These are phyloP conservation scores for Taphrina confusa DNA, from an alignment of 1,139 yeast genomes.

Conservation along the genomic window DNA sequence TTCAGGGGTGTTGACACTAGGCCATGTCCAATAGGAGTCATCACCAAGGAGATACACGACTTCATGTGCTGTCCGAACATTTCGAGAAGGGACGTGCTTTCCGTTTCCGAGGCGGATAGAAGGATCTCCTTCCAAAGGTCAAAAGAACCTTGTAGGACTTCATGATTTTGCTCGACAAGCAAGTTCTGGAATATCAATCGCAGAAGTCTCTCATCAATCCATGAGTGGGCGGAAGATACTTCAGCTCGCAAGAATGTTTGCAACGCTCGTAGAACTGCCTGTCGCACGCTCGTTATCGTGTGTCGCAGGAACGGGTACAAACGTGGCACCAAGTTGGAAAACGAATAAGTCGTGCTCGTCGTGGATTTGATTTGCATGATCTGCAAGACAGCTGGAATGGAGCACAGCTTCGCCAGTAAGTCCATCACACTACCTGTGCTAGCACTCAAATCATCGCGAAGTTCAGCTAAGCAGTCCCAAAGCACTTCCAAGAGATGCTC, in stretches of 20 bases:
- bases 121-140: slow-evolving; percentile 54
- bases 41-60: slow-evolving; percentile 67
- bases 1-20: slow-evolving; percentile 87
- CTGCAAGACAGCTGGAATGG: slow-evolving; percentile 73
- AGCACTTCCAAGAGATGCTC: slow-evolving; percentile 70
- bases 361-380: slow-evolving; percentile 65
- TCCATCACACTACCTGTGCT: slow-evolving; percentile 97
- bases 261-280: slow-evolving; percentile 80
- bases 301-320: slow-evolving; percentile 91
- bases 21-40: slow-evolving; percentile 94
- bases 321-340: slow-evolving; percentile 80
- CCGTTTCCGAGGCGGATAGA: background rate
- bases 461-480: slow-evolving; percentile 82
- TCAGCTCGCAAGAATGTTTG: slow-evolving; percentile 75
- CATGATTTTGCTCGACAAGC: slow-evolving; percentile 80
- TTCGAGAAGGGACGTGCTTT: background rate
- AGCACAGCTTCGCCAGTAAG: slow-evolving; percentile 79
- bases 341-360: slow-evolving; percentile 52
- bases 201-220: slow-evolving; percentile 75
- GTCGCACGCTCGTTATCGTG: slow-evolving; percentile 87
- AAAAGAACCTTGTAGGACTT: slow-evolving; percentile 65
- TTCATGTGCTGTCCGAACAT: slow-evolving; percentile 52
- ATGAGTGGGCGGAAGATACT: slow-evolving; percentile 55
- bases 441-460: slow-evolving; percentile 89
- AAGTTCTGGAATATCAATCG: slow-evolving; percentile 83